These are phyloP conservation scores for Erysimum cheiranthoides DNA, from an alignment of 345 rosid species.

Conservation along the genomic window DNA sequence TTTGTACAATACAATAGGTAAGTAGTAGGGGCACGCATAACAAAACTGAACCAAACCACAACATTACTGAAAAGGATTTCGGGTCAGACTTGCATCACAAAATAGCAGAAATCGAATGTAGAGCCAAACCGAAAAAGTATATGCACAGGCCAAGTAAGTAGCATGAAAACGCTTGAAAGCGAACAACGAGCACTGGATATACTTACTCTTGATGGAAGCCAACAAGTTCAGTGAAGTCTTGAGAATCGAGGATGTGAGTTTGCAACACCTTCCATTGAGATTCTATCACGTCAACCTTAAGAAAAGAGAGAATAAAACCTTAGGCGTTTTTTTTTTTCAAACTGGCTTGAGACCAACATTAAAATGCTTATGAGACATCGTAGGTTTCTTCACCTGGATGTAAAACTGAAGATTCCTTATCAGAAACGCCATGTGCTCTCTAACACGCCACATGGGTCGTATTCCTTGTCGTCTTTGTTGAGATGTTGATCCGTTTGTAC, in stretches of 20 bases:
- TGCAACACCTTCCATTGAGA: slow-evolving; percentile 98
- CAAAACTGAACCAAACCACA: not conserved
- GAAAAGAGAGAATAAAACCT: slow-evolving; percentile 28
- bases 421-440: slow-evolving; percentile 98
- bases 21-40: slow-evolving; percentile 8
- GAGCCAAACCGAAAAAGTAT: not conserved
- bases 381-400: slow-evolving; percentile 68
- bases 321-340: slow-evolving; percentile 6
- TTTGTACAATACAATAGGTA: slow-evolving; percentile 8
- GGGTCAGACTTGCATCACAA: not conserved
- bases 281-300: slow-evolving; percentile 95
- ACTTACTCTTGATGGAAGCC: slow-evolving; percentile 97
- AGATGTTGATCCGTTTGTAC: slow-evolving; percentile 56
- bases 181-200: not conserved
- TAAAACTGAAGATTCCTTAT: slow-evolving; percentile 97
- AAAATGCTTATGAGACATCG: slow-evolving; percentile 10
- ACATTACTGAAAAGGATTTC: not conserved
- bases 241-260: slow-evolving; percentile 82
- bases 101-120: not conserved
- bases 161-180: slow-evolving; percentile 13
- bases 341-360: slow-evolving; percentile 23
- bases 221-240: slow-evolving; percentile 92
- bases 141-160: not conserved
- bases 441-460: slow-evolving; percentile 93
- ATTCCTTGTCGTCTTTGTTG: slow-evolving; percentile 78